Percentiles rank a stretch among this genome's conserved stretches.
Evolutionary conservation across 2,329 filamentous ascomycete genomes (phyloP).

Genomic region (Phialocephala subalpina): DNA sequence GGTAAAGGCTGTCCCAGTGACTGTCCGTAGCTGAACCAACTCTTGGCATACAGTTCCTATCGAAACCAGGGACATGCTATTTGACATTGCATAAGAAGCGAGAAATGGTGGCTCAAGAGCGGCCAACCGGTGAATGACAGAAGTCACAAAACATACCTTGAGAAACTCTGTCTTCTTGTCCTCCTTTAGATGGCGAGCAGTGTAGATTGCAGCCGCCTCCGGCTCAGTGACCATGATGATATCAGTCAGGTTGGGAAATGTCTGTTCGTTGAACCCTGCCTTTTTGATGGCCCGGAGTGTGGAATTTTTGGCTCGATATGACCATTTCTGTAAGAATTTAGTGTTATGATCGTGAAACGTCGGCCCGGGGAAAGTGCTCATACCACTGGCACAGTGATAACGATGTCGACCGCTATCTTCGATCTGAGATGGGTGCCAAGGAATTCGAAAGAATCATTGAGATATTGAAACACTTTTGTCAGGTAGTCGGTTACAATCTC

Average conservation of each 20-base stretch:
- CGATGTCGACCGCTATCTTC: slow-evolving; percentile 38
- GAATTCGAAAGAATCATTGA: slow-evolving; percentile 26
- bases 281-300: slow-evolving; percentile 38
- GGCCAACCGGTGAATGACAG: no score
- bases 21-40: no score
- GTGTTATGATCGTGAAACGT: background rate
- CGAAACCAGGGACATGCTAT: background rate
- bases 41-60: no score
- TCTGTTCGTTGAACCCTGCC: slow-evolving; percentile 41
- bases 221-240: slow-evolving; percentile 41
- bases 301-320: slow-evolving; percentile 41
- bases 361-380: background rate
- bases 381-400: slow-evolving; percentile 37
- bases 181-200: slow-evolving; percentile 38
- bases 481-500: slow-evolving; percentile 43
- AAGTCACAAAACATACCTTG: slow-evolving; percentile 9
- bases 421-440: slow-evolving; percentile 23
- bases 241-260: slow-evolving; percentile 38
- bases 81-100: no score
- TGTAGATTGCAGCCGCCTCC: slow-evolving; percentile 43
- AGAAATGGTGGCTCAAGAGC: no score
- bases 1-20: no score
- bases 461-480: slow-evolving; percentile 34
- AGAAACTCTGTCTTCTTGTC: slow-evolving; percentile 27
- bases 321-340: slow-evolving; percentile 36